Base-by-base conservation (phyloP, 1,284 basidiomycete genomes). In the Moniliella sp. region DNA sequence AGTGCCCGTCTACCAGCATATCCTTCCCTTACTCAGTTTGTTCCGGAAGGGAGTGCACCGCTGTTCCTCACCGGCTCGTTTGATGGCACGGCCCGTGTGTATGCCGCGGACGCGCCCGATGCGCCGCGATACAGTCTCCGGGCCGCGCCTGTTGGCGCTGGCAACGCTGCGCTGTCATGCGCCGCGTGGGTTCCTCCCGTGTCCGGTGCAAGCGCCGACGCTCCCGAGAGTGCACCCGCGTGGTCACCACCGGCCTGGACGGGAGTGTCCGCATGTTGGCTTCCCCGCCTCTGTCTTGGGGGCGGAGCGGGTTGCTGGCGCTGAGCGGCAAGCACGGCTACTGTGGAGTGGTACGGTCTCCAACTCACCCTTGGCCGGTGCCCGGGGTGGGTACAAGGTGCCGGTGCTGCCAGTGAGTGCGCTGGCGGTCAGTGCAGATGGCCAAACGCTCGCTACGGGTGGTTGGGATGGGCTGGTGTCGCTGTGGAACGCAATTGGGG, bases 211-310 rank as follows among this genome's bases (percentile, higher is more conserved):
- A 25, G 13, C 10, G 44, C 46, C 11, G 38, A 45, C n/a, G 21
- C 21, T 7, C n/a, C 21, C 21, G 7, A 7, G 8, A 7, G 7
- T n/a, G 21, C 21, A 7, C 23, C 5, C 21, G 23, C 45, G 37
- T 77, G 25, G 62, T 86, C 19, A 80, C 76, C 0, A 83, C 72
- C 21, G 73, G 78, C 1, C 82, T 84, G 28, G 84, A 93, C 58
- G 71, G 81, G 25, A 75, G 76, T 5, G 50, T 60, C 4, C 48
- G 57, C 11, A 39, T 62, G 15, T 50, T 43, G 44, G 45, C 21
- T 27, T 42, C 2, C 9, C 12, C 3, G 10, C 15, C 11, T 7
- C 13, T 9, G 31, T 21, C n/a, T 15, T 19, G n/a, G n/a, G n/a
- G n/a, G n/a, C n/a, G n/a, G n/a, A n/a, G n/a, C 11, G n/a, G 10